Percentiles rank a stretch among this genome's conserved stretches.
phyloP scores from a whole-genome alignment of 768 basidiomycete genomes.

The Suillus hirtellus region DNA sequence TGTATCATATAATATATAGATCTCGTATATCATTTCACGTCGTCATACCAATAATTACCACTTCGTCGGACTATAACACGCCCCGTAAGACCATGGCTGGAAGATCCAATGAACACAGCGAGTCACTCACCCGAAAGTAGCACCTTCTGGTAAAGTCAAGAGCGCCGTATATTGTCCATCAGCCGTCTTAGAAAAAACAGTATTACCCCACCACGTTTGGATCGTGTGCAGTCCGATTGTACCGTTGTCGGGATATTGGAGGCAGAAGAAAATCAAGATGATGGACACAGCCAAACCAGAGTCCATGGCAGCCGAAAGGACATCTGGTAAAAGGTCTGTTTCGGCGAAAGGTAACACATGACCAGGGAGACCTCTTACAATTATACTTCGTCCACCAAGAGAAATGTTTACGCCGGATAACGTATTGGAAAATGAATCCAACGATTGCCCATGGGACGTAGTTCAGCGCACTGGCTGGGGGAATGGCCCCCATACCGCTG shows the following conservation, averaged over 20 bases:
- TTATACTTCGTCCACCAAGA: conserved; percentile 68
- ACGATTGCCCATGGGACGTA: conserved; percentile 67
- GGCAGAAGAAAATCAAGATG: conserved; percentile 56
- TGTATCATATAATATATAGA: background rate
- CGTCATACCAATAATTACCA: background rate
- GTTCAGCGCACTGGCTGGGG: conserved; percentile 66
- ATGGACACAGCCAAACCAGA: conserved; percentile 63
- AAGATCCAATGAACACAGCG: too few relatives aligned
- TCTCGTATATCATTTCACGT: background rate
- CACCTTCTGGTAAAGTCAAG: conserved; percentile 14
- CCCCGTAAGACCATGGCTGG: background rate
- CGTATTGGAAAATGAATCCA: conserved; percentile 66
- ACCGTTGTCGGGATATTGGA: conserved; percentile 68
- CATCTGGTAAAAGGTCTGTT: conserved; percentile 35
- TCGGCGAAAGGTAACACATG: background rate
- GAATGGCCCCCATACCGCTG: conserved; percentile 59
- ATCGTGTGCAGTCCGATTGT: conserved; percentile 54
- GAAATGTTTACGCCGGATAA: conserved; percentile 59
- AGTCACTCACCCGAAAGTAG: conserved; percentile 30
- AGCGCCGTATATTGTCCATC: conserved; percentile 24
- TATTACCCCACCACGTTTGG: conserved; percentile 75
- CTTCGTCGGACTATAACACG: background rate
- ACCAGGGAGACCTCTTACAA: conserved; percentile 23
- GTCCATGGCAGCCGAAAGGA: conserved; percentile 72
- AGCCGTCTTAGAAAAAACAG: conserved; percentile 32